Evolutionary conservation across 768 basidiomycete species (phyloP), one percentile per base, ranked within the genome.

Genomic region (Pilatotrama ljubarskyi): DNA sequence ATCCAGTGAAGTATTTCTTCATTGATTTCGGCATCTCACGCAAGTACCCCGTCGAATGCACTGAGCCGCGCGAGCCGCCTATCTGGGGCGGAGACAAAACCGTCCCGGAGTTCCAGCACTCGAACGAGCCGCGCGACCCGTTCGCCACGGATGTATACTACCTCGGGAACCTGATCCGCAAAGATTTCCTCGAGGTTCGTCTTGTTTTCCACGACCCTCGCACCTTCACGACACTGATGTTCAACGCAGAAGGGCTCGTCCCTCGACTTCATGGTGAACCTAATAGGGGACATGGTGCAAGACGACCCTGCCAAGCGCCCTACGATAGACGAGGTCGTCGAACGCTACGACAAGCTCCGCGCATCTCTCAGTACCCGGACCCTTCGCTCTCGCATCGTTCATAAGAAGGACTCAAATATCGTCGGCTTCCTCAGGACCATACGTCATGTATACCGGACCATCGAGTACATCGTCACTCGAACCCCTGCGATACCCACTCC

Each of bases 301-400:
- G 55, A 54, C 0, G 66, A 71, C 47, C 74, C 74, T 0, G 29
- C 47, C 2, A 42, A 49, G 26, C 68, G 74, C 6, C 74, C 74
- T 0, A 64, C 65, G 1, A 66, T 67, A 2, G 49, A 61, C 29
- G 60, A 68, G n/a, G 69, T 64, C 22, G 51, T 61, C 0, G 43
- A 13, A n/a, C 59, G 58, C 0, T 71, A 70, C 49, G 48, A 49
- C n/a, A 38, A 37, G 14, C 52, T 68, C 8, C 26, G 11, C 10
- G 18, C 7, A 7, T 29, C 40, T 4, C 40, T 53, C 9, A 18
- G 51, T 2, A 3, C 51, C 4, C 42, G 51, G 51, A 41, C 17
- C 25, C 51, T 53, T 2, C 51, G 51, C 38, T 41, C 51, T 6
- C 51, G 51, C 13, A 9, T 53, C 0, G 40, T 26, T 4, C 51